A percentile compares a stretch with the other conserved stretches of the same genome.
phyloP scores from a whole-genome alignment of 495 filamentous ascomycete genomes.

The Poronia punctata region DNA sequence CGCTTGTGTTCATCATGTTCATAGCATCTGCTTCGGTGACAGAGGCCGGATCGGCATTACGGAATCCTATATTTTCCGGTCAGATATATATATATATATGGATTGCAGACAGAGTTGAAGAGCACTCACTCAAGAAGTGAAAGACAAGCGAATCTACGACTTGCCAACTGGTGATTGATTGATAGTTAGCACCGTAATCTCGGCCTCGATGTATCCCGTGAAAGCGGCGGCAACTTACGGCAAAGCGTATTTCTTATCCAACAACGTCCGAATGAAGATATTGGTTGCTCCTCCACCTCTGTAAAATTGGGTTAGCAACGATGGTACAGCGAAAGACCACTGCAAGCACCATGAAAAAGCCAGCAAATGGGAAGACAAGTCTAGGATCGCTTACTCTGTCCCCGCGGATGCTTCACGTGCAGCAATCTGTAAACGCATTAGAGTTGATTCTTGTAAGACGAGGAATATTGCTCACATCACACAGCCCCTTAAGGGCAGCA shows the following conservation, averaged over 20 bases:
- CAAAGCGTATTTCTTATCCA: constrained; percentile 96
- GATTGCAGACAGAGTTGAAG: too few relatives aligned
- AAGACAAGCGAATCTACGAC: constrained; percentile 93
- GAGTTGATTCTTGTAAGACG: neutral
- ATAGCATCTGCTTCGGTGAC: constrained; percentile 36
- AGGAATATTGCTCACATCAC: constrained; percentile 43
- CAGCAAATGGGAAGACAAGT: too few relatives aligned
- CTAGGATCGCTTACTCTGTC: constrained; percentile 47
- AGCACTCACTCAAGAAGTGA: constrained; percentile 89
- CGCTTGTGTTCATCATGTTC: constrained; percentile 38
- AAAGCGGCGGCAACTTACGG: constrained; percentile 36
- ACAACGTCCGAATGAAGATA: constrained; percentile 80
- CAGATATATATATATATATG: too few relatives aligned
- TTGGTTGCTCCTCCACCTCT: constrained; percentile 72
- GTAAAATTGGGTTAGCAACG: neutral
- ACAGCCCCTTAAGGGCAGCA: constrained; percentile 81
- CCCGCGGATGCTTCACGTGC: constrained; percentile 69
- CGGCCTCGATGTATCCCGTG: too few relatives aligned
- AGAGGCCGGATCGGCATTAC: constrained; percentile 43
- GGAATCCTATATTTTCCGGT: too few relatives aligned
- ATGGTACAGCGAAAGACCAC: neutral
- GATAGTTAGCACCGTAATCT: neutral
- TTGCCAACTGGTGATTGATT: constrained; percentile 50
- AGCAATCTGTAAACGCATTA: constrained; percentile 45
- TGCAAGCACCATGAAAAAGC: neutral